Evolutionary conservation across 352 stramenopile species (phyloP).

Genomic region (Phytophthora crassamura): DNA sequence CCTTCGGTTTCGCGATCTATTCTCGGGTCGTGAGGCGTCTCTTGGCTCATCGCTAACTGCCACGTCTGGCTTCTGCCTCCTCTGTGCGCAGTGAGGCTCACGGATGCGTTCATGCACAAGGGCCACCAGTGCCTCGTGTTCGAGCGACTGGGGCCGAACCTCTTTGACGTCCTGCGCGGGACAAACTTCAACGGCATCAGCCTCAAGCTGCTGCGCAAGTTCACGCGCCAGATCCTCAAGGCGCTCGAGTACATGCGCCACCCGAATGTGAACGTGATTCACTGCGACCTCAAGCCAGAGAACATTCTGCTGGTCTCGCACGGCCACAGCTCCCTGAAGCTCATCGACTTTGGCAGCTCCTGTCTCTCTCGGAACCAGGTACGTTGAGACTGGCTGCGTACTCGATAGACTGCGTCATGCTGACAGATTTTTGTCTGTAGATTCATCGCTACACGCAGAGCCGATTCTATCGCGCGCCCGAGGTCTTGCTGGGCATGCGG

Average conservation of each 20-base stretch:
- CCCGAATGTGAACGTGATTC: constrained; percentile 96
- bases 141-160: constrained; percentile 95
- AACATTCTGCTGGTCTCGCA: constrained; percentile 97
- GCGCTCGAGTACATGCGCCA: constrained; percentile 87
- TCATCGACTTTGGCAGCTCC: constrained; percentile 99
- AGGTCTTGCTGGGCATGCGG: constrained; percentile 86
- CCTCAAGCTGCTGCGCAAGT: constrained; percentile 95
- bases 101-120: constrained; percentile 96
- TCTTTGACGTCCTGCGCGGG: constrained; percentile 97
- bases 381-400: not conserved
- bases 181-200: constrained; percentile 93
- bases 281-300: constrained; percentile 99
- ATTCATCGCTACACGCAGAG: constrained; percentile 99
- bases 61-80: constrained; percentile 12
- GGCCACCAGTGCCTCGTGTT: constrained; percentile 99
- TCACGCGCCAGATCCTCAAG: constrained; percentile 96
- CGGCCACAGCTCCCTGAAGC: constrained; percentile 96
- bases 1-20: constrained; percentile 25
- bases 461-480: constrained; percentile 95
- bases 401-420: not conserved
- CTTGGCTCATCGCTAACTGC: constrained; percentile 20
- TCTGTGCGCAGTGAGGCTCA: constrained; percentile 83
- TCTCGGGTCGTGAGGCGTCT: constrained; percentile 9
- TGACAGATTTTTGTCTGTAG: constrained; percentile 29
- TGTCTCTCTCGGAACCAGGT: constrained; percentile 94